Base-by-base conservation (phyloP, 345 rosid genomes). In the Erodium maritimum region DNA sequence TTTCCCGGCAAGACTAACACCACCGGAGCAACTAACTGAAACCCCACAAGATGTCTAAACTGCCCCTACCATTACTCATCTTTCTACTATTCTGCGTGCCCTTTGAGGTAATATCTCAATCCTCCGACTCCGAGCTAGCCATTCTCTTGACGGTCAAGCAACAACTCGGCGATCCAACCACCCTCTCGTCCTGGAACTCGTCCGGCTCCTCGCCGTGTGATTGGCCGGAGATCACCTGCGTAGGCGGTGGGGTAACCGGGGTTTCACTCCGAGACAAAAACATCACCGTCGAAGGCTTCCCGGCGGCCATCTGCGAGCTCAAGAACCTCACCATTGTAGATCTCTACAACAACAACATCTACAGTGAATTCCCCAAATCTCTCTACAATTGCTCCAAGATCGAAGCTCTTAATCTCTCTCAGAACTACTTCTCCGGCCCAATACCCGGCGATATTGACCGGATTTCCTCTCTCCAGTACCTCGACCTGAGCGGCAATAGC, bases 371-470 rank as follows among this genome's bases (percentile, higher is more conserved):
- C 56, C 99, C 96, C 10, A 71, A 18, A 5, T 23, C 64, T 17
- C 71, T 93, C 4, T 86, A 82, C 67, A 75, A 70, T 21, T 93
- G 99, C 68, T 62, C 77, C 11, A 82, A 74, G 64, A 90, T 93
- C 8, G 72, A 72, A 24, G 0, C 19, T 0, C 69, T 93, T 8
- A 80, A 89, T 67, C 77, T 93, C 42, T 85, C 95, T 0, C 76
- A 73, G 56, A 93, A 93, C 65, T 50, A 20, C 53, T 86, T 93
- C 56, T 86, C 67, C 21, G 91, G 95, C 10, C 63, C 79, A 16
- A 66, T 93, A 50, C 97, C 99, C 11, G 65, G n/a, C 54, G 87
- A 83, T 16, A 71, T 93, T 56, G 56, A 79, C 67, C 69, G 59
- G 3, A 72, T 93, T 18, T 74, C 88, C 2, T 19, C 23, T 64